phyloP scores from a whole-genome alignment of 2,329 filamentous ascomycete genomes.

The Penicillium sp. region DNA sequence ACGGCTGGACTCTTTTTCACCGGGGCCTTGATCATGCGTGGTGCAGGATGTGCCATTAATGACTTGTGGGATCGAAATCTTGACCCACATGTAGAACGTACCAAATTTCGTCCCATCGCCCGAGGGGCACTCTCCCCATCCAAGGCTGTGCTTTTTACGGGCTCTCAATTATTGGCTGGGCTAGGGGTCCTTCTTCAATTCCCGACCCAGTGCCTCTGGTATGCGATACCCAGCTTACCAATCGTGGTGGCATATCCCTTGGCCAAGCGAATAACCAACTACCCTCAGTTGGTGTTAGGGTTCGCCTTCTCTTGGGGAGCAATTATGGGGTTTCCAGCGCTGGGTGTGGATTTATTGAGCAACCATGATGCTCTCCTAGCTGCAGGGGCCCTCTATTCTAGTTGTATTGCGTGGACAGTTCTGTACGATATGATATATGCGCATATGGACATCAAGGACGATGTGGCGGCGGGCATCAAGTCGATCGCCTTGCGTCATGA shows the following conservation, averaged over 20 bases:
- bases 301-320: conserved; percentile 54
- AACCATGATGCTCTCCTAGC: conserved; percentile 38
- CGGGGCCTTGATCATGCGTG: conserved; percentile 51
- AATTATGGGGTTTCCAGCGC: conserved; percentile 49
- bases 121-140: conserved; percentile 50
- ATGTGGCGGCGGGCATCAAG: conserved; percentile 51
- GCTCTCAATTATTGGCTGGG: conserved; percentile 43
- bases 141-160: conserved; percentile 47
- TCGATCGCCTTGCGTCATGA: conserved; percentile 52
- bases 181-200: conserved; percentile 46
- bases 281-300: conserved; percentile 54
- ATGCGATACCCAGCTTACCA: conserved; percentile 44
- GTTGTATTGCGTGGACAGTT: conserved; percentile 50
- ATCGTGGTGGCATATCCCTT: conserved; percentile 52
- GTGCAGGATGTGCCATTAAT: conserved; percentile 57
- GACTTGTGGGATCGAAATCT: conserved; percentile 57
- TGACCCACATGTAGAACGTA: conserved; percentile 54
- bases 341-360: conserved; percentile 47
- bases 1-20: conserved; percentile 42
- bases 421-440: conserved; percentile 55
- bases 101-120: conserved; percentile 53
- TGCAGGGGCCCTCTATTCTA: conserved; percentile 46
- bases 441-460: conserved; percentile 54
- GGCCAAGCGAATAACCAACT: conserved; percentile 55
- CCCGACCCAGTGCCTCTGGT: conserved; percentile 43